phyloP scores from a whole-genome alignment of 768 basidiomycete species.

The Podaxis rugospora region DNA sequence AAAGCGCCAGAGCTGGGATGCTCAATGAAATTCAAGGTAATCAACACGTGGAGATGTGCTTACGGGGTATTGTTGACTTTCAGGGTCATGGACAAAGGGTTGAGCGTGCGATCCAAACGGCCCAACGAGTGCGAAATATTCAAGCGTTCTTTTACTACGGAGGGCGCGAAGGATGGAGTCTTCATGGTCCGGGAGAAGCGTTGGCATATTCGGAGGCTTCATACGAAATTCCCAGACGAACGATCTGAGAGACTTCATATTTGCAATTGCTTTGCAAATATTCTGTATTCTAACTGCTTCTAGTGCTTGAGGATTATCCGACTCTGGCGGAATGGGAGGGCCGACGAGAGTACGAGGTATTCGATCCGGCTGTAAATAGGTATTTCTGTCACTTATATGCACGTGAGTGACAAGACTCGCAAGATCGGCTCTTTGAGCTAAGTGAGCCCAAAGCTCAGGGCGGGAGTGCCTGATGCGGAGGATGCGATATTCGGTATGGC shows the following conservation, averaged over 20 bases:
- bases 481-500: slow-evolving; percentile 47
- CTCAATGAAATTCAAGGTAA: background rate
- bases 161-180: slow-evolving; percentile 33
- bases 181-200: slow-evolving; percentile 32
- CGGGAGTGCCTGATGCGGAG: slow-evolving; percentile 37
- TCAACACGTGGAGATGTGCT: slow-evolving; percentile 11
- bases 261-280: slow-evolving; percentile 34
- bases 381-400: slow-evolving; percentile 35
- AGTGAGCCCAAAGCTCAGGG: slow-evolving; percentile 44
- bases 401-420: slow-evolving; percentile 43
- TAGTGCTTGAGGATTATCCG: slow-evolving; percentile 16
- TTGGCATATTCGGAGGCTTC: slow-evolving; percentile 17
- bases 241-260: slow-evolving; percentile 36
- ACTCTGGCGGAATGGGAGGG: slow-evolving; percentile 9
- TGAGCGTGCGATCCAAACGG: slow-evolving; percentile 35
- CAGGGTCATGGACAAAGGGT: slow-evolving; percentile 21
- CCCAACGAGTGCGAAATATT: slow-evolving; percentile 33
- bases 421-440: slow-evolving; percentile 45
- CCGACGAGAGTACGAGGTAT: slow-evolving; percentile 36
- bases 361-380: slow-evolving; percentile 35
- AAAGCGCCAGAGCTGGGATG: slow-evolving; percentile 26
- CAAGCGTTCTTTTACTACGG: slow-evolving; percentile 21
- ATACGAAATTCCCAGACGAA: slow-evolving; percentile 41
- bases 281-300: slow-evolving; percentile 31
- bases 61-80: slow-evolving; percentile 35